These are phyloP conservation scores for Talaromyces liani DNA, from an alignment of 495 filamentous ascomycete species.

Conservation along the genomic window DNA sequence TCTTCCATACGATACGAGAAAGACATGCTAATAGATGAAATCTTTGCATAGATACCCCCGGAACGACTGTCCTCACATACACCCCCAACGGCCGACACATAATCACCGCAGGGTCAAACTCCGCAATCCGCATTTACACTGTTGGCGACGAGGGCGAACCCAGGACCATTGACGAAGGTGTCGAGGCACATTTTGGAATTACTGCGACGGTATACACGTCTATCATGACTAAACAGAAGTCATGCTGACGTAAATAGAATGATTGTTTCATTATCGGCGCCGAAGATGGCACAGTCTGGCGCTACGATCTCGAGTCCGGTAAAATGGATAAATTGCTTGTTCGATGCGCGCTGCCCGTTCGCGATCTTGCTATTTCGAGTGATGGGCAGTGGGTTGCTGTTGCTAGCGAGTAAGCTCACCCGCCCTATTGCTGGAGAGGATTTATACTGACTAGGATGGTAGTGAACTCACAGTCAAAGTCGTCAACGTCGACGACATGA, in stretches of 20 bases:
- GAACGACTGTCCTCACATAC: slow-evolving; percentile 57
- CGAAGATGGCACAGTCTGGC: slow-evolving; percentile 88
- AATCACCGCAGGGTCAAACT: slow-evolving; percentile 85
- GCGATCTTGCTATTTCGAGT: slow-evolving; percentile 76
- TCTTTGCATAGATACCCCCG: slow-evolving; percentile 50
- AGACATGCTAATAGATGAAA: not conserved
- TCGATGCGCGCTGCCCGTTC: slow-evolving; percentile 71
- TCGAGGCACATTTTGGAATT: slow-evolving; percentile 71
- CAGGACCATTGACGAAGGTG: slow-evolving; percentile 77
- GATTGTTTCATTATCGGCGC: slow-evolving; percentile 79
- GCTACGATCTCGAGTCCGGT: slow-evolving; percentile 73
- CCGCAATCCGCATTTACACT: slow-evolving; percentile 81
- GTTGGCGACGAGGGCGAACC: slow-evolving; percentile 89
- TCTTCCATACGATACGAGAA: not conserved
- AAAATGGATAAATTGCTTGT: slow-evolving; percentile 71
- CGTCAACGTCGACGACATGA: slow-evolving; percentile 73
- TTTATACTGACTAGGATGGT: not conserved
- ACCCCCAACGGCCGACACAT: slow-evolving; percentile 62
- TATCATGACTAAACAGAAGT: no score
- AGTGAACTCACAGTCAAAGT: slow-evolving; percentile 81
- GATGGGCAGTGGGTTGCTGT: slow-evolving; percentile 87
- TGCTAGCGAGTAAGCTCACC: slow-evolving; percentile 69
- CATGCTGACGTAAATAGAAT: slow-evolving; percentile 53
- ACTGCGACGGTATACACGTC: slow-evolving; percentile 50
- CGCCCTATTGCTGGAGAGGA: not conserved